These are phyloP conservation scores for Lipomyces starkeyi DNA, from an alignment of 805 yeast genomes.

Conservation along the genomic window DNA sequence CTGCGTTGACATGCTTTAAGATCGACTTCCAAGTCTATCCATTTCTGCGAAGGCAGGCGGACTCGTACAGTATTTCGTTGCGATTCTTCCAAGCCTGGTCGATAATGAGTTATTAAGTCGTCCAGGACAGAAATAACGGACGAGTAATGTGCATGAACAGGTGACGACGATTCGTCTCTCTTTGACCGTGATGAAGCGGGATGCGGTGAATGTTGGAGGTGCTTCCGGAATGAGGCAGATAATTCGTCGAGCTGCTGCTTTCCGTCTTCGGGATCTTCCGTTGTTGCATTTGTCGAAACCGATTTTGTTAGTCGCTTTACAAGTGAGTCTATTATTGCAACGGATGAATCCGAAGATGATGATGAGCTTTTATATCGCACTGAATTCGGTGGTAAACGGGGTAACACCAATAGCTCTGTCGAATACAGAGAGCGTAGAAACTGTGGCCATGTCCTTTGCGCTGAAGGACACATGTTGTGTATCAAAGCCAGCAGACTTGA, in stretches of 20 bases:
- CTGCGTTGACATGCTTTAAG: slow-evolving; percentile 18
- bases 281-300: not conserved
- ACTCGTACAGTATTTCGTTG: not conserved
- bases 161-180: slow-evolving; percentile 11
- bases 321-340: not conserved
- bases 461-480: not conserved
- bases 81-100: slow-evolving; percentile 9
- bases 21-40: slow-evolving; percentile 10
- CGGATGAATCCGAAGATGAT: not conserved
- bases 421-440: not conserved
- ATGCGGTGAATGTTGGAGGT: slow-evolving; percentile 20
- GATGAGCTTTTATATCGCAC: slow-evolving; percentile 1
- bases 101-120: slow-evolving; percentile 2
- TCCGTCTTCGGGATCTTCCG: not conserved
- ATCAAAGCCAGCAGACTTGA: not conserved
- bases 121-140: slow-evolving; percentile 13
- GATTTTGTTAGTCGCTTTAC: not conserved
- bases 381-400: not conserved
- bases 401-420: not conserved
- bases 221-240: slow-evolving; percentile 11
- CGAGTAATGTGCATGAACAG: slow-evolving; percentile 17
- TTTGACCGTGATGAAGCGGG: slow-evolving; percentile 2
- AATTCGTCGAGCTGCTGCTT: not conserved
- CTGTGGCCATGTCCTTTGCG: not conserved
- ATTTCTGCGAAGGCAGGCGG: slow-evolving; percentile 17